These are phyloP conservation scores for Metschnikowia noctiluminum DNA, from an alignment of 805 yeast species.

Conservation along the genomic window DNA sequence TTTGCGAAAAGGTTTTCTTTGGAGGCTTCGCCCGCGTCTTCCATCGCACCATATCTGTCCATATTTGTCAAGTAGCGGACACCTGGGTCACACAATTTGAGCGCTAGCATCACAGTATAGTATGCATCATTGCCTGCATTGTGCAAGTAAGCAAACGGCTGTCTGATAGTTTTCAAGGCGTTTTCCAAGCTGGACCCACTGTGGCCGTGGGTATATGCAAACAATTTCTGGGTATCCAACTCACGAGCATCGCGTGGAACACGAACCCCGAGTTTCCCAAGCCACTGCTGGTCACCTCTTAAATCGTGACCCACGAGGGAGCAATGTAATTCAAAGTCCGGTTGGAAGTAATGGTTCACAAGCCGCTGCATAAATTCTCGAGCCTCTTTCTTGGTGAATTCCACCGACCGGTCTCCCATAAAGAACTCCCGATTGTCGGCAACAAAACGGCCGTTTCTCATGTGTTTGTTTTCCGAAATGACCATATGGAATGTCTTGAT, in stretches of 20 bases:
- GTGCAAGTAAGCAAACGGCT: slow-evolving; percentile 23
- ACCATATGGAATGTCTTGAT: slow-evolving; percentile 20
- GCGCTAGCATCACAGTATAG: slow-evolving; percentile 24
- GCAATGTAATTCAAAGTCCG: slow-evolving; percentile 14
- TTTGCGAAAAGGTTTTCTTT: background rate
- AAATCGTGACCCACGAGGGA: slow-evolving; percentile 21
- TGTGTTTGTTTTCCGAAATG: slow-evolving; percentile 14
- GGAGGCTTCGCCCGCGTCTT: background rate
- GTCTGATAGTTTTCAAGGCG: slow-evolving; percentile 15
- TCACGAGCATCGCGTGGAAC: slow-evolving; percentile 2
- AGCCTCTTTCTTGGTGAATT: slow-evolving; percentile 8
- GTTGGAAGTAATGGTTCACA: slow-evolving; percentile 16
- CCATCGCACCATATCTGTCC: background rate
- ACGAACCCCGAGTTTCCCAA: slow-evolving; percentile 10
- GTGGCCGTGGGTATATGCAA: slow-evolving; percentile 11
- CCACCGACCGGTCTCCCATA: slow-evolving; percentile 17
- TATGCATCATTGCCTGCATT: slow-evolving; percentile 29
- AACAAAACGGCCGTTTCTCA: slow-evolving; percentile 20
- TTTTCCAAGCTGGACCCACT: slow-evolving; percentile 22
- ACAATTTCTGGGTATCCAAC: slow-evolving; percentile 21
- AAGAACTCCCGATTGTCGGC: slow-evolving; percentile 21
- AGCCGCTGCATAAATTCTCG: slow-evolving; percentile 9
- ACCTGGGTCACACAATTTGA: slow-evolving; percentile 23
- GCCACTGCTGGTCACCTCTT: slow-evolving; percentile 16
- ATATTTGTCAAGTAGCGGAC: slow-evolving; percentile 3